Percentiles rank a stretch among this genome's conserved stretches.
These are phyloP conservation scores for Vaccinium darrowii DNA, from an alignment of 148 eudicot species.

Conservation along the genomic window DNA sequence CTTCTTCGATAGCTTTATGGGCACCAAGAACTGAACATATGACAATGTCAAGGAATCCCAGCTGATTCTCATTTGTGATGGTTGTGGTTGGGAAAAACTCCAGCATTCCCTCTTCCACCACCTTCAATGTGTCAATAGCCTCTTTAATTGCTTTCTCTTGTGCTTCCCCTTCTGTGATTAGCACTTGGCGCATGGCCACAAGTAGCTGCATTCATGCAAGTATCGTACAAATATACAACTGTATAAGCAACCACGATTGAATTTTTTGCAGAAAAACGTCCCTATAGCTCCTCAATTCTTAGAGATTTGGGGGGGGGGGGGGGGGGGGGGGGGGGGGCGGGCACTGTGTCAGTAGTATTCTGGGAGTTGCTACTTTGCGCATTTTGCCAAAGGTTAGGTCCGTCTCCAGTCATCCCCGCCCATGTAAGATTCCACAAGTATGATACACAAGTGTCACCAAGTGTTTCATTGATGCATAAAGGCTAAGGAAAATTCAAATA, in stretches of 20 bases:
- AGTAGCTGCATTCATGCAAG: conserved; percentile 19
- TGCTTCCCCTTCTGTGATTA: conserved; percentile 17
- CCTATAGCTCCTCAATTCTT: no score
- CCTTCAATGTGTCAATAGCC: conserved; percentile 21
- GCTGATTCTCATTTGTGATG: not conserved
- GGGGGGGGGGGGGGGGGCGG: no score
- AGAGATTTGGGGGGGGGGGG: no score
- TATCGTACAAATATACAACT: not conserved
- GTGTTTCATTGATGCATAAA: not conserved
- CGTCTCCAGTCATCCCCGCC: no score
- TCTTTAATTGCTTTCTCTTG: conserved; percentile 20
- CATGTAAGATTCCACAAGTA: no score
- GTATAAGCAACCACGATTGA: not conserved
- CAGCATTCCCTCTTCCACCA: conserved; percentile 26
- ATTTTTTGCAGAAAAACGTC: no score
- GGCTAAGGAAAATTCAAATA: not conserved
- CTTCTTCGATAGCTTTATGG: conserved; percentile 28
- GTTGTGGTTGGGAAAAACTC: conserved; percentile 17
- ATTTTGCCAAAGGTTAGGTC: no score
- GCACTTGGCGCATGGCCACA: not conserved
- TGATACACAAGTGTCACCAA: no score
- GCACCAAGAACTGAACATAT: conserved; percentile 16
- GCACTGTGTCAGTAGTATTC: no score
- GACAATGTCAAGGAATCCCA: conserved; percentile 34
- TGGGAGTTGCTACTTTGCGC: no score